phyloP scores from a whole-genome alignment of 1,284 basidiomycete genomes.

The Jaminaea rosea region DNA sequence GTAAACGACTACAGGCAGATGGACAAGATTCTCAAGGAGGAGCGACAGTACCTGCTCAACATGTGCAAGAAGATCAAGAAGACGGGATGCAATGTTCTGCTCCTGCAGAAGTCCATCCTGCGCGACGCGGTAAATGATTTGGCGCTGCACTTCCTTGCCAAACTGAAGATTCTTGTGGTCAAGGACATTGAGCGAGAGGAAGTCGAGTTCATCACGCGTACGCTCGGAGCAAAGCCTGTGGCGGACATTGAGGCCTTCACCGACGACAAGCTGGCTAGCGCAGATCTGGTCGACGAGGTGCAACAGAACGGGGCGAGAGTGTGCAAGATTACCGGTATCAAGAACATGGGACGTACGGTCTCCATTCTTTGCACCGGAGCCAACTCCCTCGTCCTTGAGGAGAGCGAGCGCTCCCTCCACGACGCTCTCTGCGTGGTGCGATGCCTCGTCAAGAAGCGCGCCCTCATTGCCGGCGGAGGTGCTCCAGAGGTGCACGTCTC shows the following conservation, averaged over 20 bases:
- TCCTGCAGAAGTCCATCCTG: conserved; percentile 97
- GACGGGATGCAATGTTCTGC: conserved; percentile 93
- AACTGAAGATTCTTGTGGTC: conserved; percentile 91
- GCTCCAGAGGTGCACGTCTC: conserved; percentile 98
- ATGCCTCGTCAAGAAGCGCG: conserved; percentile 95
- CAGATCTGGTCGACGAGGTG: conserved; percentile 88
- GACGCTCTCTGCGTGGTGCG: conserved; percentile 96
- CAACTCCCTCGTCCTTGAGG: conserved; percentile 89
- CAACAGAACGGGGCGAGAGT: conserved; percentile 79
- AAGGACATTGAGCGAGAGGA: conserved; percentile 99
- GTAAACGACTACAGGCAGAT: conserved; percentile 99
- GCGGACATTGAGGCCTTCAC: conserved; percentile 97
- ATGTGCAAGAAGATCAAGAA: conserved; percentile 99
- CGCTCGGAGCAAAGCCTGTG: conserved; percentile 87
- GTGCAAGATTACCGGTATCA: conserved; percentile 88
- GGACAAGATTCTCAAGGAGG: conserved; percentile 99
- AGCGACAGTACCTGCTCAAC: conserved; percentile 93
- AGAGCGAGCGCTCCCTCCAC: conserved; percentile 92
- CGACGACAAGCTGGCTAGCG: conserved; percentile 96
- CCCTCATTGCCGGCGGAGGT: conserved; percentile 91
- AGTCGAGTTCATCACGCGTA: conserved; percentile 93
- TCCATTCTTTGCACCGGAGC: conserved; percentile 89
- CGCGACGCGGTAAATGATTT: conserved; percentile 97
- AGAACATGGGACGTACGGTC: conserved; percentile 88
- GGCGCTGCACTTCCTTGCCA: conserved; percentile 95